These are phyloP conservation scores for Telopea speciosissima DNA, from an alignment of 177 flowering plant genomes.

Conservation along the genomic window DNA sequence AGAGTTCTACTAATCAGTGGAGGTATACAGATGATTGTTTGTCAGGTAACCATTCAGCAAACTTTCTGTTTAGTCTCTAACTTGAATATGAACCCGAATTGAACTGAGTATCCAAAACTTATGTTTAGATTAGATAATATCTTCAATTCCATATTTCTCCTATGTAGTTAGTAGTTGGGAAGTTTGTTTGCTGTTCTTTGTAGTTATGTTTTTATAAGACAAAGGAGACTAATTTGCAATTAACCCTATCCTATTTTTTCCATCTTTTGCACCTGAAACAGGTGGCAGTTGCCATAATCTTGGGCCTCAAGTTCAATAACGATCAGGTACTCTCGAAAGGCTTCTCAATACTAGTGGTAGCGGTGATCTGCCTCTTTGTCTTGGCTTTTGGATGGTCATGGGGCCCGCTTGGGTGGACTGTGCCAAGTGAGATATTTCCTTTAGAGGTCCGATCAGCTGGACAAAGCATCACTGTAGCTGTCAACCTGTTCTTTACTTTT, in stretches of 20 bases:
- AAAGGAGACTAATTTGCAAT: not conserved
- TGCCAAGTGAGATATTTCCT: conserved; percentile 91
- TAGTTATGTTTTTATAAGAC: not conserved
- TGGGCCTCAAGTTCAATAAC: conserved; percentile 62
- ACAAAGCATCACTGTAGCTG: conserved; percentile 87
- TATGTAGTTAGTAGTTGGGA: not conserved
- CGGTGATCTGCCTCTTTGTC: conserved; percentile 71
- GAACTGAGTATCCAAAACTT: not conserved
- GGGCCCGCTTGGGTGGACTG: conserved; percentile 97
- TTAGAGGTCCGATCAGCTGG: conserved; percentile 89
- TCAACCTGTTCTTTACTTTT: conserved; percentile 87
- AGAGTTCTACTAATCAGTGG: conserved; percentile 63
- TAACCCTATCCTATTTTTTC: not conserved
- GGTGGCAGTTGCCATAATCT: conserved; percentile 58
- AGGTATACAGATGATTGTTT: conserved; percentile 71
- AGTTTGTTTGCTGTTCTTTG: not conserved
- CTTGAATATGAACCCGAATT: not conserved
- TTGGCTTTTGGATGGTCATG: conserved; percentile 91
- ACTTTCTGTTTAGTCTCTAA: not conserved
- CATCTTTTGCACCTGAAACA: conserved; percentile 22
- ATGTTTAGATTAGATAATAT: not conserved
- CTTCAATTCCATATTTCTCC: not conserved
- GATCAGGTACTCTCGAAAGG: conserved; percentile 48
- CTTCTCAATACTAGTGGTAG: conserved; percentile 61
- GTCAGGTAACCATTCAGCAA: conserved; percentile 52